A percentile compares a stretch with the other conserved stretches of the same genome.
phyloP scores from a whole-genome alignment of 2,329 filamentous ascomycete genomes.

The Ramularia collo-cygni region DNA sequence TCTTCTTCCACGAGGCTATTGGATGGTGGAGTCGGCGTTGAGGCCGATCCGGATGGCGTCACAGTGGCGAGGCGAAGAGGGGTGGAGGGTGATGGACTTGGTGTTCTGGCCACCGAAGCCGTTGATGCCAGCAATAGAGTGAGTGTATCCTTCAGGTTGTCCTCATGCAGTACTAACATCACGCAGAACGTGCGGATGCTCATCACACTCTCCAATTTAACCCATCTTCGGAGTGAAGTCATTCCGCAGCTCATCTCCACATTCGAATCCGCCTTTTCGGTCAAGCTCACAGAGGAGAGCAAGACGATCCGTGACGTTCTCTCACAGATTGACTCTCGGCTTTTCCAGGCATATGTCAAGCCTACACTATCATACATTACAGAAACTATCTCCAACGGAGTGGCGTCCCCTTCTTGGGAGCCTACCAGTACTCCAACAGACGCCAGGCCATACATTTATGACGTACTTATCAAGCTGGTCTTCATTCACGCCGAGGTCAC shows the following conservation, averaged over 20 bases:
- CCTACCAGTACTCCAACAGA: constrained; percentile 51
- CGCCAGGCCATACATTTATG: constrained; percentile 84
- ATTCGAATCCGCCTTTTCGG: constrained; percentile 89
- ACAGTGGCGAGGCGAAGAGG: constrained; percentile 25
- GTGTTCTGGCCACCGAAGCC: constrained; percentile 39
- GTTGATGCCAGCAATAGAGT: constrained; percentile 50
- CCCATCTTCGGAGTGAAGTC: constrained; percentile 70
- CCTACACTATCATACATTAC: constrained; percentile 64
- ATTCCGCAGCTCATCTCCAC: constrained; percentile 84
- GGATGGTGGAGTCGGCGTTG: constrained; percentile 40
- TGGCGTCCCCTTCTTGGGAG: constrained; percentile 63
- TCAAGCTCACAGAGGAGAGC: constrained; percentile 88
- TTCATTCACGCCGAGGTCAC: constrained; percentile 66
- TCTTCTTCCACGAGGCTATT: constrained; percentile 53
- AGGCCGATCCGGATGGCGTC: constrained; percentile 47
- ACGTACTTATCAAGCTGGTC: constrained; percentile 75
- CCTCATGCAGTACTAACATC: too few relatives aligned
- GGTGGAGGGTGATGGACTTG: constrained; percentile 24
- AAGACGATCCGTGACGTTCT: constrained; percentile 89
- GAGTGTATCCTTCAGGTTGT: constrained; percentile 4
- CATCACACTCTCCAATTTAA: constrained; percentile 85
- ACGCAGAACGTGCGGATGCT: constrained; percentile 65
- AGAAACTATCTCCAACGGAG: constrained; percentile 63
- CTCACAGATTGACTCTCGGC: constrained; percentile 77
- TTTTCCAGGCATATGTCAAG: constrained; percentile 88